These are phyloP conservation scores for Botrytis galanthina DNA, from an alignment of 2,329 filamentous ascomycete species.

Conservation along the genomic window DNA sequence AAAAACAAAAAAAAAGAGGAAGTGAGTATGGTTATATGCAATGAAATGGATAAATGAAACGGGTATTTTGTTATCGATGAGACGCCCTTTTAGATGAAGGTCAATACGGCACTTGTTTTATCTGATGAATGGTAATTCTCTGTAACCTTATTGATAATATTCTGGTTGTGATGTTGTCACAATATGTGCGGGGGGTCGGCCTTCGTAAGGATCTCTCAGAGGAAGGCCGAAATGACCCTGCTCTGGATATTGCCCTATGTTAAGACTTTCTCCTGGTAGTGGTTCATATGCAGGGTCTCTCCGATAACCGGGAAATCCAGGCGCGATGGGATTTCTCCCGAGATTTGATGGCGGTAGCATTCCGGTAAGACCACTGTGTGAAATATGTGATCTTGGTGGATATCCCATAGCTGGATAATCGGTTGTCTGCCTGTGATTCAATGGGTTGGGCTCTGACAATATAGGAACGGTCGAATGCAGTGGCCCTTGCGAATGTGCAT, in stretches of 20 bases:
- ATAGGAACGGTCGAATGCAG: constrained; percentile 7
- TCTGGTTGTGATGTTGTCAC: constrained; percentile 13
- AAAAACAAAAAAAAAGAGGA: neutral
- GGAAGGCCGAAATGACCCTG: neutral
- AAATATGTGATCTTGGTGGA: constrained; percentile 3
- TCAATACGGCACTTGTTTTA: no score
- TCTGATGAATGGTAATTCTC: neutral
- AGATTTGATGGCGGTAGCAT: constrained; percentile 11
- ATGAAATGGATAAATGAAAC: neutral
- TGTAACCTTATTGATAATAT: neutral
- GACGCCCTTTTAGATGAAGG: neutral
- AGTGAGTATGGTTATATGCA: neutral
- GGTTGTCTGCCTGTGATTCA: constrained; percentile 5
- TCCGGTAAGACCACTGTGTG: neutral
- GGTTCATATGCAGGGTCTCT: constrained; percentile 12
- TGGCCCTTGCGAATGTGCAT: constrained; percentile 4
- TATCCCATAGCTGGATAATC: constrained; percentile 10
- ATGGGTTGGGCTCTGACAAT: constrained; percentile 6
- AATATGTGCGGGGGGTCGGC: neutral
- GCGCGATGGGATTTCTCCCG: neutral
- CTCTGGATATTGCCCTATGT: constrained; percentile 9
- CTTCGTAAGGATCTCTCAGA: constrained; percentile 9
- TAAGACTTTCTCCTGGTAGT: neutral
- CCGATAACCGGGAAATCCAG: neutral
- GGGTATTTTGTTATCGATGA: neutral